Evolutionary conservation across 164 flowering plant genomes (phyloP).

Genomic region (Kingdonia uniflora): DNA sequence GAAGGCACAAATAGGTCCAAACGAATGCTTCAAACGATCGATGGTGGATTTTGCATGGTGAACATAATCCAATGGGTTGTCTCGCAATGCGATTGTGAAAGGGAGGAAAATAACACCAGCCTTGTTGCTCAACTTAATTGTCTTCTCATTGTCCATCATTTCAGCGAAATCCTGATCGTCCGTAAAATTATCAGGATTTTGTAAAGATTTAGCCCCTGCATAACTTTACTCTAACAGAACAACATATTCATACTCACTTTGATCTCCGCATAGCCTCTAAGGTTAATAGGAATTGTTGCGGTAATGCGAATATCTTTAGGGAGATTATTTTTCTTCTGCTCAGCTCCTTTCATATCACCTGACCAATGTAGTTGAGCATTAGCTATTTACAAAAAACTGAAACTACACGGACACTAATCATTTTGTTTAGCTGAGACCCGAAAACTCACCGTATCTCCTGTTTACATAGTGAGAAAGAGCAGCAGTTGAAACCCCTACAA

Average conservation of each 20-base stretch:
- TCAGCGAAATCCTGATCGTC: neutral
- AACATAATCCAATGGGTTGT: conserved; percentile 4
- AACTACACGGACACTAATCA: neutral
- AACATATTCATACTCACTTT: neutral
- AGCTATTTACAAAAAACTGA: neutral
- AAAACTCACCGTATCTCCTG: neutral
- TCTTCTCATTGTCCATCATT: neutral
- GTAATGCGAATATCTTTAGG: neutral
- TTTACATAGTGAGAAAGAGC: neutral
- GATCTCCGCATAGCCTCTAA: neutral
- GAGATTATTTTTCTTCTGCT: neutral
- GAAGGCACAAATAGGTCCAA: neutral
- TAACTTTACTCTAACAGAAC: too few species aligned
- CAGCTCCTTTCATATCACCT: neutral
- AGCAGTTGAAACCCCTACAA: conserved; percentile 1
- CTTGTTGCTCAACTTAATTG: neutral
- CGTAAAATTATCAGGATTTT: neutral
- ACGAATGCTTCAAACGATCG: neutral
- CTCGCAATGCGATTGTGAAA: conserved; percentile 1
- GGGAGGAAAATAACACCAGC: neutral
- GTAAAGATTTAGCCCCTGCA: neutral
- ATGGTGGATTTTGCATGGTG: neutral
- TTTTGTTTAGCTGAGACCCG: too few species aligned
- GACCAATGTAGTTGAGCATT: neutral
- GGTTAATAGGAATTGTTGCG: neutral